Evolutionary conservation across 139 green algal species (phyloP).

Genomic region (Chlorella sp.): DNA sequence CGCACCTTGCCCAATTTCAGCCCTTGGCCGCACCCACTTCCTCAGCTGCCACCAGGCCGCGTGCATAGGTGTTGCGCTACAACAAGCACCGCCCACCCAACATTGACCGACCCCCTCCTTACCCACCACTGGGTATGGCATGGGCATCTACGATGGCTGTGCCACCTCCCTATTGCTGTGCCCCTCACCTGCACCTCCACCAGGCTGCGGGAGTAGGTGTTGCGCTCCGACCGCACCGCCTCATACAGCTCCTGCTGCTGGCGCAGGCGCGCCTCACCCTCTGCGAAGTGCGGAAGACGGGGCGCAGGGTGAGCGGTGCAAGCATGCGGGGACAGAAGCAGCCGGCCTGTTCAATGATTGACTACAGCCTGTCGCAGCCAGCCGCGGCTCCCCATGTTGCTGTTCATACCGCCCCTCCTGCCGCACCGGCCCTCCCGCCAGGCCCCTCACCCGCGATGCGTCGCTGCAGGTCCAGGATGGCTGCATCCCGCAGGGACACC

Average conservation of each 20-base stretch:
- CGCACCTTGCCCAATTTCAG: not conserved
- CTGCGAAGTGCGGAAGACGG: slow-evolving; percentile 14
- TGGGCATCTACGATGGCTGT: too few relatives aligned
- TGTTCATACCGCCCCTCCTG: not conserved
- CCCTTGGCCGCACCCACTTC: not conserved
- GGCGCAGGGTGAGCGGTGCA: not conserved
- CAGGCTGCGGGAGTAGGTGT: slow-evolving; percentile 92
- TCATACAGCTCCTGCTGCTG: slow-evolving; percentile 92
- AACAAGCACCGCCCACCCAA: not conserved
- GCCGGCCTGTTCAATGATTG: not conserved
- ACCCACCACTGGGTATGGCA: too few relatives aligned
- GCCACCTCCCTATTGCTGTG: too few relatives aligned
- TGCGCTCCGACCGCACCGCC: slow-evolving; percentile 81
- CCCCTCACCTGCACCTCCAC: slow-evolving; percentile 90
- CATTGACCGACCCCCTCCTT: slow-evolving; percentile 70
- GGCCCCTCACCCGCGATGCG: slow-evolving; percentile 49
- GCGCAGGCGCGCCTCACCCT: slow-evolving; percentile 87
- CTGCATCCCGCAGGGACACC: slow-evolving; percentile 87
- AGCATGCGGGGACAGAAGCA: not conserved
- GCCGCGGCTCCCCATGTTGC: not conserved
- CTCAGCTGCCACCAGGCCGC: too few relatives aligned
- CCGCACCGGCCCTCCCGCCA: not conserved
- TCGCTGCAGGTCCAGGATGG: slow-evolving; percentile 92
- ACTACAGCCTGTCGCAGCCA: not conserved
- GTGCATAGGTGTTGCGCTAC: not conserved